Conservation (phyloP, 352 stramenopile species). For the Pythium brassicae region DNA sequence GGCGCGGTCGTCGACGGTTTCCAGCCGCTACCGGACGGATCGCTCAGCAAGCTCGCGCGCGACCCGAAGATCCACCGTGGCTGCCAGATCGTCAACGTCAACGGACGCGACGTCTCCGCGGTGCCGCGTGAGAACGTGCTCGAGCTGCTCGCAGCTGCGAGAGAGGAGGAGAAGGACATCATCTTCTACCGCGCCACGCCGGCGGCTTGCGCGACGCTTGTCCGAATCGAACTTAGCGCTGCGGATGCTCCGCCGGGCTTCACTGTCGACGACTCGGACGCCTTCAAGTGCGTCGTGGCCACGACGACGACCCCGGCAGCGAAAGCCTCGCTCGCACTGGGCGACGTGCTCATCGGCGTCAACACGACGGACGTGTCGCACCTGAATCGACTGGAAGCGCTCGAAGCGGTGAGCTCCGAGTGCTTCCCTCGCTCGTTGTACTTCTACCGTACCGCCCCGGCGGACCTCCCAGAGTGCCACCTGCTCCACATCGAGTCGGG, state of each 20-base stretch:
- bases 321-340: conserved; percentile 14
- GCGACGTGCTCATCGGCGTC: conserved; percentile 43
- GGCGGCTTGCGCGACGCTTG: conserved; percentile 21
- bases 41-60: conserved; percentile 27
- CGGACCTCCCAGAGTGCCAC: conserved; percentile 36
- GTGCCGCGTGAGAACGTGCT: conserved; percentile 30
- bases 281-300: conserved; percentile 31
- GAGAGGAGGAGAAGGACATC: conserved; percentile 50
- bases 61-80: conserved; percentile 39
- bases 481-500: conserved; percentile 31
- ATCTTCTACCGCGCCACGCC: conserved; percentile 40
- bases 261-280: conserved; percentile 30
- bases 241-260: conserved; percentile 23
- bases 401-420: conserved; percentile 23
- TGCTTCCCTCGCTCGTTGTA: conserved; percentile 29
- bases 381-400: conserved; percentile 24
- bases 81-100: conserved; percentile 52
- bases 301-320: conserved; percentile 12
- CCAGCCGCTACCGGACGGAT: conserved; percentile 32
- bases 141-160: conserved; percentile 24
- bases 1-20: conserved; percentile 51
- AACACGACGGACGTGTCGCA: conserved; percentile 36
- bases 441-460: conserved; percentile 20
- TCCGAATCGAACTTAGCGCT: conserved; percentile 17
- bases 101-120: conserved; percentile 41